phyloP scores from a whole-genome alignment of 1,284 basidiomycete species.

The Schizopora paradoxa region DNA sequence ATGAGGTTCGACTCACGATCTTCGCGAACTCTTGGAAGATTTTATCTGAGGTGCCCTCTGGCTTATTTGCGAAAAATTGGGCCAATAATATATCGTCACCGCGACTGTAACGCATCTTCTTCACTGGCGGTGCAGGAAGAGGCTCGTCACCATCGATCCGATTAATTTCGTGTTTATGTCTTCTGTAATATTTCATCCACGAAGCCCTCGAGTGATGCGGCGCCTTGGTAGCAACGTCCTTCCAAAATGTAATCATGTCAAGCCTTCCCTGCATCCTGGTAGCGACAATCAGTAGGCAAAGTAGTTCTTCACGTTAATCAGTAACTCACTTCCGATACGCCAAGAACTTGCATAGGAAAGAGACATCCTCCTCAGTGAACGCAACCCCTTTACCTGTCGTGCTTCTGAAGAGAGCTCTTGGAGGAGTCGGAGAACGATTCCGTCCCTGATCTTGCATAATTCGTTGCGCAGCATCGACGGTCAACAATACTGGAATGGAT shows the following conservation, averaged over 20 bases:
- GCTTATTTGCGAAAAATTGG: slow-evolving; percentile 59
- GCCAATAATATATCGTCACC: slow-evolving; percentile 73
- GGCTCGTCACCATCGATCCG: slow-evolving; percentile 58
- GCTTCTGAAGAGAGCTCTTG: slow-evolving; percentile 67
- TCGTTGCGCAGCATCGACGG: slow-evolving; percentile 41
- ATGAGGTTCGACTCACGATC: slow-evolving; percentile 37
- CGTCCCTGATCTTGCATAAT: slow-evolving; percentile 39
- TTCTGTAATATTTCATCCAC: slow-evolving; percentile 85
- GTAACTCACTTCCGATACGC: slow-evolving; percentile 59
- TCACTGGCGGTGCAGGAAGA: slow-evolving; percentile 67
- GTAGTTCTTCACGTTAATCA: slow-evolving; percentile 5
- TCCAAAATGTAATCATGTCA: slow-evolving; percentile 83
- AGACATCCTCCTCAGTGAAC: slow-evolving; percentile 74
- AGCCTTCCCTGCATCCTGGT: slow-evolving; percentile 52
- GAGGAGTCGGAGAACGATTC: slow-evolving; percentile 70
- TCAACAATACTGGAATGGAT: slow-evolving; percentile 23
- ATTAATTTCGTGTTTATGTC: slow-evolving; percentile 76
- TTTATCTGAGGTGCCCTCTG: slow-evolving; percentile 73
- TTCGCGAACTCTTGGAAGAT: slow-evolving; percentile 73
- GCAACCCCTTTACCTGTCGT: slow-evolving; percentile 83
- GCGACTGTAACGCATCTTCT: slow-evolving; percentile 77
- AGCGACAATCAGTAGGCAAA: slow-evolving; percentile 19
- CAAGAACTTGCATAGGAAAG: slow-evolving; percentile 67
- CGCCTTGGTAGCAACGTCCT: slow-evolving; percentile 75
- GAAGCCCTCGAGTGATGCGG: slow-evolving; percentile 83